Conservation (phyloP, 1,139 yeast species). For the Saccharomyces hybrid region DNA sequence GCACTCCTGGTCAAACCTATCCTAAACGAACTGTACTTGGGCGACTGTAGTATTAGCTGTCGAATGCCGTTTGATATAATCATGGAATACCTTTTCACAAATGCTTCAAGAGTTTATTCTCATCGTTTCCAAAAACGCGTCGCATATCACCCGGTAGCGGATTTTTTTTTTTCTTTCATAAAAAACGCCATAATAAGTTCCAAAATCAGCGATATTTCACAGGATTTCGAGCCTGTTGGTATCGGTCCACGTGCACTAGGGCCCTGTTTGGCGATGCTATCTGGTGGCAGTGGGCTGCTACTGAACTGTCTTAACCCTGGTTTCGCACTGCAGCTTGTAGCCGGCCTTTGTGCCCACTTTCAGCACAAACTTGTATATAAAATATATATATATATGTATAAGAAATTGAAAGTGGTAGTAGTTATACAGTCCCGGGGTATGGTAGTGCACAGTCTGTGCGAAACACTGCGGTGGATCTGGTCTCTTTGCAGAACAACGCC, state of each 20-base stretch:
- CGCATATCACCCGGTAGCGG: background rate
- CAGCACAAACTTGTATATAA: background rate
- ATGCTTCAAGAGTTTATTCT: background rate
- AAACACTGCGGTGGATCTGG: background rate
- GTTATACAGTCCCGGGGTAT: background rate
- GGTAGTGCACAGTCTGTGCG: background rate
- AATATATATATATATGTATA: background rate
- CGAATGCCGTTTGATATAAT: background rate
- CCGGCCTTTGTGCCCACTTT: background rate
- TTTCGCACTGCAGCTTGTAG: no score
- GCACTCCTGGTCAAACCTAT: background rate
- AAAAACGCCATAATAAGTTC: background rate
- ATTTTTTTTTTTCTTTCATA: background rate
- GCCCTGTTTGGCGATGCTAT: no score
- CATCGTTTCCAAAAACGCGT: background rate
- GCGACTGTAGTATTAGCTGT: background rate
- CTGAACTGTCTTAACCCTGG: no score
- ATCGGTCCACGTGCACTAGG: background rate
- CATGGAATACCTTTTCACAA: background rate
- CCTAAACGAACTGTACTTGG: background rate
- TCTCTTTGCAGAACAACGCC: background rate
- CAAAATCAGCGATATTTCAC: no score
- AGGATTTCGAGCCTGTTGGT: background rate
- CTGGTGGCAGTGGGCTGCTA: no score
- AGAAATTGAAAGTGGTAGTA: background rate